A percentile compares a stretch with the other conserved stretches of the same genome.
These are phyloP conservation scores for Xylariales sp. DNA, from an alignment of 2,329 filamentous ascomycete genomes.

Conservation along the genomic window DNA sequence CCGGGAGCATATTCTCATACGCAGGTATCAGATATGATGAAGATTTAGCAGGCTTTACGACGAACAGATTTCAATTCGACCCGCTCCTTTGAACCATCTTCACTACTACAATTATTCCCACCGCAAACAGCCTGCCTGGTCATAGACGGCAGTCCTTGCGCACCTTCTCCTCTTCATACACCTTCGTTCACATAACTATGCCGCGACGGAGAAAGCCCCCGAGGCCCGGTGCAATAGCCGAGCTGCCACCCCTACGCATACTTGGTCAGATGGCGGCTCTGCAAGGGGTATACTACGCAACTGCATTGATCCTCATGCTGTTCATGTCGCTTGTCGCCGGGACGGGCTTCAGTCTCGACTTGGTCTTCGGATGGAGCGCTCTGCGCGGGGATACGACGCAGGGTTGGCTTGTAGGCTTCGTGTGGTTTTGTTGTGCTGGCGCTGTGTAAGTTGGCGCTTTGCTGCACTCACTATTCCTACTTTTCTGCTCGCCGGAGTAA, in stretches of 20 bases:
- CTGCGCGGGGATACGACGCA: conserved; percentile 58
- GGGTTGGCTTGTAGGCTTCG: conserved; percentile 55
- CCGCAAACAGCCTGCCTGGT: too few relatives aligned
- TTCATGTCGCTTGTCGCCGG: conserved; percentile 58
- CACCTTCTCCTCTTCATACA: background rate
- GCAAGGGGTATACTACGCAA: conserved; percentile 51
- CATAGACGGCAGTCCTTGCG: too few relatives aligned
- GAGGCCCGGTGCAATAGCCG: conserved; percentile 54
- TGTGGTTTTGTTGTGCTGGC: conserved; percentile 51
- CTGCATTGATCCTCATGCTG: conserved; percentile 47
- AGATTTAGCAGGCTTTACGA: too few relatives aligned
- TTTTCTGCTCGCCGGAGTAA: conserved; percentile 6
- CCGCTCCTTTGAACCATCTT: conserved; percentile 6
- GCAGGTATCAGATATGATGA: too few relatives aligned
- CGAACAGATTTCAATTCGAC: conserved; percentile 7
- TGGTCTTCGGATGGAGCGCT: conserved; percentile 55
- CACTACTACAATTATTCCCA: too few relatives aligned
- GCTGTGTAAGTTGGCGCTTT: conserved; percentile 45
- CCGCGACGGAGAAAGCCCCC: conserved; percentile 53
- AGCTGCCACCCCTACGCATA: conserved; percentile 58
- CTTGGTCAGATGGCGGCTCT: conserved; percentile 54
- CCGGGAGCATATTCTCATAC: too few relatives aligned
- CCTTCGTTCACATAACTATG: conserved; percentile 28
- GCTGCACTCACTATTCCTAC: background rate
- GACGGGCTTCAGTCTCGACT: conserved; percentile 44